Conservation (phyloP, 805 yeast genomes). For the Kodamaea lidongshanica region DNA sequence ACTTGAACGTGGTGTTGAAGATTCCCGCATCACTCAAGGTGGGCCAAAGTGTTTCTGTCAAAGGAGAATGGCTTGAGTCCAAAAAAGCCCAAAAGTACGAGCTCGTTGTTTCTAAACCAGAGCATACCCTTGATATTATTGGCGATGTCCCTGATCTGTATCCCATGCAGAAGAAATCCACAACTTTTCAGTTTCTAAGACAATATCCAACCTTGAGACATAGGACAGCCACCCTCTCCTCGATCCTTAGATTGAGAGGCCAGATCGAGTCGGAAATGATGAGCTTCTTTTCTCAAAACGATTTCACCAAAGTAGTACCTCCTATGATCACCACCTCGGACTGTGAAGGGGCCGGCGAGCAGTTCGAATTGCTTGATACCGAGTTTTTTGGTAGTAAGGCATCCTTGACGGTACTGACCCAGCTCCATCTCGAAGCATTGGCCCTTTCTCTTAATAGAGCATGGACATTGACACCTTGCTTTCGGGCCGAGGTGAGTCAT, state of each 20-base stretch:
- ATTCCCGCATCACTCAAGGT: constrained; percentile 34
- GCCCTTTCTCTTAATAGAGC: constrained; percentile 71
- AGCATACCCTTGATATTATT: constrained; percentile 27
- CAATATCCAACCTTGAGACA: constrained; percentile 72
- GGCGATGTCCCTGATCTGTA: constrained; percentile 61
- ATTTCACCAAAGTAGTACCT: constrained; percentile 71
- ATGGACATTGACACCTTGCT: constrained; percentile 88
- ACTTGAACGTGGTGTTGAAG: constrained; percentile 45
- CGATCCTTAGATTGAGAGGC: constrained; percentile 70
- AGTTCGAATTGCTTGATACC: constrained; percentile 49
- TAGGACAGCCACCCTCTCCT: constrained; percentile 58
- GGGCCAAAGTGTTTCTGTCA: constrained; percentile 35
- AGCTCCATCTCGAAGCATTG: constrained; percentile 79
- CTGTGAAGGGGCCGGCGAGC: constrained; percentile 97
- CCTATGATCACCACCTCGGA: constrained; percentile 86
- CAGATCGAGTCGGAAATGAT: constrained; percentile 48
- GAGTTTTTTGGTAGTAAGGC: constrained; percentile 62
- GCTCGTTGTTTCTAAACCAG: constrained; percentile 17
- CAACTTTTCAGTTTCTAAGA: constrained; percentile 60
- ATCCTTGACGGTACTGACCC: constrained; percentile 84
- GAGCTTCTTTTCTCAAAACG: constrained; percentile 46
- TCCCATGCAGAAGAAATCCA: constrained; percentile 80
- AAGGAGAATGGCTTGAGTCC: constrained; percentile 30
- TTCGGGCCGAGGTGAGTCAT: constrained; percentile 87
- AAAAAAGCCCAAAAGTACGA: constrained; percentile 30